Conservation (phyloP, 2,329 filamentous ascomycete species). For the Sclerotinia glacialis region DNA sequence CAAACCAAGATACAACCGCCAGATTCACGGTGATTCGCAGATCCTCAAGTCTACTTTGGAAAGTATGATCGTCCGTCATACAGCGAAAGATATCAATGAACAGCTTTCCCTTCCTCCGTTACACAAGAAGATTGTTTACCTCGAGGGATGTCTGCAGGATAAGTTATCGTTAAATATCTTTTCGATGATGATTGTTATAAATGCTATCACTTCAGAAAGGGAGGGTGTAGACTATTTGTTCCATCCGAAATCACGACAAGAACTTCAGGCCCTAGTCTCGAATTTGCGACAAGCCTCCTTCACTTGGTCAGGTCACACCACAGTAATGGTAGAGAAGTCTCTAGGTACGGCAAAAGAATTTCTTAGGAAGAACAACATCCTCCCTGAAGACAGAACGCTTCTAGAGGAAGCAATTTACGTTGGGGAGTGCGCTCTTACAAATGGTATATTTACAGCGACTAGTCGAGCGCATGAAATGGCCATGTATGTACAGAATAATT, state of each 20-base stretch:
- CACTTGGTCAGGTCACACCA: constrained; percentile 73
- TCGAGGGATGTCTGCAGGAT: constrained; percentile 83
- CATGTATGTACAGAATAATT: constrained; percentile 60
- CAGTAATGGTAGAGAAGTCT: constrained; percentile 59
- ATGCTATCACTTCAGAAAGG: constrained; percentile 83
- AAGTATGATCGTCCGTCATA: constrained; percentile 78
- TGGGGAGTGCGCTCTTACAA: constrained; percentile 58
- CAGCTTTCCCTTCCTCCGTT: constrained; percentile 68
- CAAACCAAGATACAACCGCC: constrained; percentile 51
- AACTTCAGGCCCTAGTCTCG: constrained; percentile 64
- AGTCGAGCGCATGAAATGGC: constrained; percentile 75
- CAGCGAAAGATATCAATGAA: constrained; percentile 63
- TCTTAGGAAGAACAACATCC: constrained; percentile 58
- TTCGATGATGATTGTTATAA: constrained; percentile 77
- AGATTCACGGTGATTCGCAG: constrained; percentile 55
- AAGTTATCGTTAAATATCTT: constrained; percentile 82
- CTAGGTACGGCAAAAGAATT: constrained; percentile 68
- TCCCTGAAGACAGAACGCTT: constrained; percentile 56
- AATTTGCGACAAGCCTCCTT: constrained; percentile 84
- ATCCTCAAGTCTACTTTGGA: constrained; percentile 70
- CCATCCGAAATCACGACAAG: constrained; percentile 67
- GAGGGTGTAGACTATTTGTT: constrained; percentile 87
- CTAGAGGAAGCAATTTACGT: constrained; percentile 64
- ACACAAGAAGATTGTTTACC: constrained; percentile 65
- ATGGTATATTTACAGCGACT: constrained; percentile 63